Evolutionary conservation across 176 grass and related monocot genomes (phyloP).

Genomic region (Cenchrus fungigraminus): DNA sequence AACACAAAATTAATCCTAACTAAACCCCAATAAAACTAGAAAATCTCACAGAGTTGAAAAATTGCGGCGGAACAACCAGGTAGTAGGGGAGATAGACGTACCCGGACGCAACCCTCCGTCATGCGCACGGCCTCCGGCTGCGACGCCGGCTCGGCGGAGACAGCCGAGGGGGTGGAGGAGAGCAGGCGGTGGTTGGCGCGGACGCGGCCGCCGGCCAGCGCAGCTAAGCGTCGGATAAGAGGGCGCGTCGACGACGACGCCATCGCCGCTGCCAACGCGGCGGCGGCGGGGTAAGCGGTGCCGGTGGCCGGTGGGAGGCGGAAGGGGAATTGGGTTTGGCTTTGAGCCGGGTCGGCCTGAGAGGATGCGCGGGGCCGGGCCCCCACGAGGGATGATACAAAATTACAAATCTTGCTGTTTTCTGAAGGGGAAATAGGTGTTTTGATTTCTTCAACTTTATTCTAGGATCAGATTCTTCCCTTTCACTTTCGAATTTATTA

Average conservation of each 20-base stretch:
- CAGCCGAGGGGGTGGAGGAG: constrained; percentile 25
- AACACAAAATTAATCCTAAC: background rate
- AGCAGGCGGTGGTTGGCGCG: constrained; percentile 38
- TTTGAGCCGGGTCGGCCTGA: background rate
- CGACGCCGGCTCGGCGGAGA: background rate
- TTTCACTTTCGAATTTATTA: too few species aligned
- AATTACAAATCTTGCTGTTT: too few species aligned
- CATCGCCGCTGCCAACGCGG: constrained; percentile 9
- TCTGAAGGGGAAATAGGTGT: too few species aligned
- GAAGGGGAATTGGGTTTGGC: background rate
- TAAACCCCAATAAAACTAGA: background rate
- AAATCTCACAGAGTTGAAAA: background rate
- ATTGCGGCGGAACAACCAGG: background rate
- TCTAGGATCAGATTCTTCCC: too few species aligned
- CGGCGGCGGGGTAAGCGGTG: background rate
- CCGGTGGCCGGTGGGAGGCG: background rate
- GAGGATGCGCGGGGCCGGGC: background rate
- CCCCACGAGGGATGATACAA: background rate
- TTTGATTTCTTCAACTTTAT: too few species aligned
- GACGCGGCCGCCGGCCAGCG: constrained; percentile 17
- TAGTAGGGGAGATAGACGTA: background rate
- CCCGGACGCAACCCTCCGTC: constrained; percentile 49
- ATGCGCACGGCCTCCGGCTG: constrained; percentile 40
- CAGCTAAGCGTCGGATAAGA: constrained; percentile 35
- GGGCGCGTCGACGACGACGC: constrained; percentile 29